Evolutionary conservation across 352 stramenopile genomes (phyloP).

Genomic region (Pythium sp.): DNA sequence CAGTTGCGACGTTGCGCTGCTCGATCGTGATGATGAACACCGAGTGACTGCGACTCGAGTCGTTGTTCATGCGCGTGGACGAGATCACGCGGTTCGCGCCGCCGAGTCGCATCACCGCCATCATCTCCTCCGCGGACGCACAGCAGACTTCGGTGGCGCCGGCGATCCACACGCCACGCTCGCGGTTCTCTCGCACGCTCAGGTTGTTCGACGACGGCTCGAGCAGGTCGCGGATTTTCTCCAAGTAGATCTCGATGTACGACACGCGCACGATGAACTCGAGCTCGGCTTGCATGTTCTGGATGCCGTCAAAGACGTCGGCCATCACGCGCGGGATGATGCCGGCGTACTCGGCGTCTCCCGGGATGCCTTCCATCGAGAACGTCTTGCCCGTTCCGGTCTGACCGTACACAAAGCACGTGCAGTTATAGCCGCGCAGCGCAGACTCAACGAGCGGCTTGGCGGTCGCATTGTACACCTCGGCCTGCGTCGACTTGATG

Average conservation of each 20-base stretch:
- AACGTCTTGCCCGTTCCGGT: constrained; percentile 92
- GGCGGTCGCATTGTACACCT: constrained; percentile 66
- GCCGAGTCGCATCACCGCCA: constrained; percentile 86
- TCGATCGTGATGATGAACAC: constrained; percentile 98
- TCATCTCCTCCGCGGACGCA: constrained; percentile 57
- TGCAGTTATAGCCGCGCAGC: constrained; percentile 87
- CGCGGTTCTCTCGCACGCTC: constrained; percentile 53
- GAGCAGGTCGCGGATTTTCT: constrained; percentile 97
- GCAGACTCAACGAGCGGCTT: constrained; percentile 58
- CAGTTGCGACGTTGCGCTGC: constrained; percentile 62
- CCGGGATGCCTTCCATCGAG: constrained; percentile 85
- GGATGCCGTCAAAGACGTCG: constrained; percentile 67
- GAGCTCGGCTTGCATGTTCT: constrained; percentile 65
- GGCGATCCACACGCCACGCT: constrained; percentile 63
- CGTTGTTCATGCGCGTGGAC: constrained; percentile 90
- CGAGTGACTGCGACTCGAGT: constrained; percentile 91
- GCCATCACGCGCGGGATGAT: constrained; percentile 78
- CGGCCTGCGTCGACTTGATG: constrained; percentile 45
- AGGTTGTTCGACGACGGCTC: constrained; percentile 54
- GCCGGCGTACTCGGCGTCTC: constrained; percentile 57
- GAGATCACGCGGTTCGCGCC: constrained; percentile 91
- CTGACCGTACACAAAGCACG: constrained; percentile 92
- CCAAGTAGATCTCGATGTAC: constrained; percentile 99
- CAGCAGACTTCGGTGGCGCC: constrained; percentile 64
- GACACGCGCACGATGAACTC: constrained; percentile 96